A percentile compares a stretch with the other conserved stretches of the same genome.
phyloP scores from a whole-genome alignment of 176 grass and related monocot genomes.

The Avena sativa region DNA sequence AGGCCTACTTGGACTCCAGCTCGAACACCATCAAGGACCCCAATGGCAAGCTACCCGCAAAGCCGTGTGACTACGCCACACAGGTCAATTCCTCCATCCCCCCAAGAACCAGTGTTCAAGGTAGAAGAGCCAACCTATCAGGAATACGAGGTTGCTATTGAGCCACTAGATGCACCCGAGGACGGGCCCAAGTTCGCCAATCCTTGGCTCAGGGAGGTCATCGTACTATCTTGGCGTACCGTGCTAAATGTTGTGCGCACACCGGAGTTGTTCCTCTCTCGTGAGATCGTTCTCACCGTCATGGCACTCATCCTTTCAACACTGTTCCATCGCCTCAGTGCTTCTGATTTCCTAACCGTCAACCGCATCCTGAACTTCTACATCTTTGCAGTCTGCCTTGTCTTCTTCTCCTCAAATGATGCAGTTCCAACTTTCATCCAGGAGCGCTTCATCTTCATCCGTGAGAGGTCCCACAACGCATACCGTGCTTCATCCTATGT shows the following conservation, averaged over 20 bases:
- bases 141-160: conserved; percentile 46
- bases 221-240: conserved; percentile 65
- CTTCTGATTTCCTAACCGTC: conserved; percentile 40
- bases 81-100: conserved; percentile 42
- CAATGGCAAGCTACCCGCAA: conserved; percentile 49
- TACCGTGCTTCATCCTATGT: conserved; percentile 89
- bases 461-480: conserved; percentile 83
- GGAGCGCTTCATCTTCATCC: conserved; percentile 90
- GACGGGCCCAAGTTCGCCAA: conserved; percentile 68
- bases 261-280: conserved; percentile 68
- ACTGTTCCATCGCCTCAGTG: conserved; percentile 61
- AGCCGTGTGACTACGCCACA: conserved; percentile 40
- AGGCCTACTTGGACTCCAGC: conserved; percentile 66
- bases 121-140: conserved; percentile 43
- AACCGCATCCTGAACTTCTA: conserved; percentile 86
- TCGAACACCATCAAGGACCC: conserved; percentile 57
- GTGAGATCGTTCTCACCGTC: conserved; percentile 64
- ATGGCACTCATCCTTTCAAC: conserved; percentile 74
- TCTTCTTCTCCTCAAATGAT: conserved; percentile 89
- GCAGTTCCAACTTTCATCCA: conserved; percentile 82
- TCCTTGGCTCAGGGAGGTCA: conserved; percentile 66
- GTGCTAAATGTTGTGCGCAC: conserved; percentile 70
- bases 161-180: conserved; percentile 51
- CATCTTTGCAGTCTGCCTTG: conserved; percentile 68
- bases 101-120: conserved; percentile 46